Percentiles rank a stretch among this genome's conserved stretches.
phyloP scores from a whole-genome alignment of 169 alveolate genomes.

The Eimeria necatrix region DNA sequence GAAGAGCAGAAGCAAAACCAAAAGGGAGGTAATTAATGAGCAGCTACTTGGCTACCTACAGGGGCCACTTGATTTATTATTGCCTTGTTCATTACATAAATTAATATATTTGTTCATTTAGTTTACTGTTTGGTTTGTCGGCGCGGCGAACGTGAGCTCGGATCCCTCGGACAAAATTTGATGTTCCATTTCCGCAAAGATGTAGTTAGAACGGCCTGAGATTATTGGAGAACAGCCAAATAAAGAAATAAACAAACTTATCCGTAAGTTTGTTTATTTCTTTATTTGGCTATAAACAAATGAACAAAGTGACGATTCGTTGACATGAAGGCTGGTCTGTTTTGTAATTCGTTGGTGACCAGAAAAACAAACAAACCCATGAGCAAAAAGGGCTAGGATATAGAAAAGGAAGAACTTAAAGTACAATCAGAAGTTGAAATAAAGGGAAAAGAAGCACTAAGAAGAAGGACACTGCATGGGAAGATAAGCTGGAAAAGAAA shows the following conservation, averaged over 20 bases:
- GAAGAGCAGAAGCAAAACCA: neutral
- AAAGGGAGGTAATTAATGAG: neutral
- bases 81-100: neutral
- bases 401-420: neutral
- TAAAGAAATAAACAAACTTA: neutral
- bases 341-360: no score
- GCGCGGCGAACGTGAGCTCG: neutral
- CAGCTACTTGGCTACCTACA: neutral
- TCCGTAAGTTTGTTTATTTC: neutral
- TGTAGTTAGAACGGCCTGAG: neutral
- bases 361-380: no score
- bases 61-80: no score
- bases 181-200: conserved; percentile 15
- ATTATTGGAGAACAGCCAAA: neutral
- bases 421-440: neutral
- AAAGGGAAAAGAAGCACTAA: neutral
- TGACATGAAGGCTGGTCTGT: neutral
- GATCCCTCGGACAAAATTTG: neutral
- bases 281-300: neutral
- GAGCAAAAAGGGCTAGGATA: neutral
- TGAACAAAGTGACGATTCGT: neutral
- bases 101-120: no score
- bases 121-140: conserved; percentile 26
- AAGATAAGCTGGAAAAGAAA: no score
- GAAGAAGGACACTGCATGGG: no score